These are phyloP conservation scores for Sporothrix sp. DNA, from an alignment of 2,329 filamentous ascomycete genomes.

Conservation along the genomic window DNA sequence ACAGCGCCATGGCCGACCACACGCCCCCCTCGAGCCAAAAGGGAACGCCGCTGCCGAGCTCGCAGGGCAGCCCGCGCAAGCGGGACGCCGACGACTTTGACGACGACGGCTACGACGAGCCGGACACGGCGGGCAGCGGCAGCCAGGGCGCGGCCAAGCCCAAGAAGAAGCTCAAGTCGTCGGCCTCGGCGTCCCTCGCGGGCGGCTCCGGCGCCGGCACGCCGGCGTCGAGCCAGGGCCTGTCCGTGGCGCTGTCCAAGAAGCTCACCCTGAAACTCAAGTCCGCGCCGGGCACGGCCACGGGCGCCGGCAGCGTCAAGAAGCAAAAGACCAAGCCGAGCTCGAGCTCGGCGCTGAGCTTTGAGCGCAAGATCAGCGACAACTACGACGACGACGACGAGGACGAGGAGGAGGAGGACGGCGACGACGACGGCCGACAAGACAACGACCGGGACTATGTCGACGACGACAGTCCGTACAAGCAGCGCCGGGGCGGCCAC, in stretches of 20 bases:
- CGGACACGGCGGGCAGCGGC: slow-evolving; percentile 20
- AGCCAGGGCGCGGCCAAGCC: slow-evolving; percentile 23
- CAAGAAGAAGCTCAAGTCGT: slow-evolving; percentile 49
- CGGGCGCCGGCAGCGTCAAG: slow-evolving; percentile 27
- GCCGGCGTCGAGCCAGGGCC: slow-evolving; percentile 12
- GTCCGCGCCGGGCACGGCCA: slow-evolving; percentile 29
- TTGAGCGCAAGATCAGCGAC: slow-evolving; percentile 33
- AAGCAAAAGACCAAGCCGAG: slow-evolving; percentile 49
- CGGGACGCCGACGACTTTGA: slow-evolving; percentile 45
- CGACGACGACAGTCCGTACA: slow-evolving; percentile 2
- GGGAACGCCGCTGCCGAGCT: slow-evolving; percentile 47
- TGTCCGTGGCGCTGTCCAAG: slow-evolving; percentile 15
- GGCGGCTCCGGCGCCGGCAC: slow-evolving; percentile 9
- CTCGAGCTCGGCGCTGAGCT: slow-evolving; percentile 39
- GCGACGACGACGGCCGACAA: slow-evolving; percentile 13
- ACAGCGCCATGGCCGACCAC: slow-evolving; percentile 42
- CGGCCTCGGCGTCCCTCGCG: slow-evolving; percentile 4
- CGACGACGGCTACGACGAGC: slow-evolving; percentile 41
- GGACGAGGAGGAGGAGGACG: not conserved
- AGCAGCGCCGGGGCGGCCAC: not conserved
- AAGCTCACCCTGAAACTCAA: slow-evolving; percentile 37
- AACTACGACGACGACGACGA: slow-evolving; percentile 14
- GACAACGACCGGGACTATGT: slow-evolving; percentile 15
- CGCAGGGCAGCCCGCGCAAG: slow-evolving; percentile 48
- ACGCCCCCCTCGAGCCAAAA: slow-evolving; percentile 55